Percentiles rank a stretch among this genome's conserved stretches.
Conservation (phyloP, 257 asterid species). For the Rehmannia glutinosa region DNA sequence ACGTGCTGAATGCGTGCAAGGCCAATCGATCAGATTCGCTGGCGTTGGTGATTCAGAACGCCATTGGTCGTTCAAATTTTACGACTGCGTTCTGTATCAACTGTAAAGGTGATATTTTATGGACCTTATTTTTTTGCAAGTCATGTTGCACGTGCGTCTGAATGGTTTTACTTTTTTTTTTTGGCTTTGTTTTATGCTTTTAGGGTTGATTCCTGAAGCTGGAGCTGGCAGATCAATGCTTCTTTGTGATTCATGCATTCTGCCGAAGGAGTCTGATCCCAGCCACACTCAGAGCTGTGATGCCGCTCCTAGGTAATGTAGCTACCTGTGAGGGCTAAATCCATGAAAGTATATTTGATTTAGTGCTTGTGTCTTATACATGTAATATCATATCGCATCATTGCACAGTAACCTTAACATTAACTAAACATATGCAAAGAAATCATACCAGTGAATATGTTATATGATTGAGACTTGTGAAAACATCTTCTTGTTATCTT, state of each 20-base stretch:
- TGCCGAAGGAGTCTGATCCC: conserved; percentile 34
- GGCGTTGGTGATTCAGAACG: conserved; percentile 48
- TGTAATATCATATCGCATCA: neutral
- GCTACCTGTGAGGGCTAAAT: neutral
- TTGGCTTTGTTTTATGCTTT: neutral
- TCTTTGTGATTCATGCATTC: conserved; percentile 52
- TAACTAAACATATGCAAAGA: neutral
- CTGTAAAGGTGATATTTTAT: conserved; percentile 58
- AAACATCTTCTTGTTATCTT: neutral
- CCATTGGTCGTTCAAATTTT: conserved; percentile 43
- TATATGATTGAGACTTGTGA: neutral
- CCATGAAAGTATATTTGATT: conserved; percentile 3
- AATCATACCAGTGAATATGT: neutral
- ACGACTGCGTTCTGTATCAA: conserved; percentile 37
- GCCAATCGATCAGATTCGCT: conserved; percentile 42
- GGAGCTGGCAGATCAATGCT: conserved; percentile 39
- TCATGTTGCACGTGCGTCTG: conserved; percentile 9
- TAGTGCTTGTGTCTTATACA: neutral
- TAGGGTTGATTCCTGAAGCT: conserved; percentile 50
- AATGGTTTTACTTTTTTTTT: neutral
- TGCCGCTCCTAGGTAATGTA: conserved; percentile 42
- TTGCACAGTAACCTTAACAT: neutral
- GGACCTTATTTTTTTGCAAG: neutral
- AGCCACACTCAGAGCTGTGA: conserved; percentile 32
- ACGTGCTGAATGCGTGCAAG: conserved; percentile 69